These are phyloP conservation scores for Verticillium zaregamsianum DNA, from an alignment of 2,329 filamentous ascomycete genomes.

Conservation along the genomic window DNA sequence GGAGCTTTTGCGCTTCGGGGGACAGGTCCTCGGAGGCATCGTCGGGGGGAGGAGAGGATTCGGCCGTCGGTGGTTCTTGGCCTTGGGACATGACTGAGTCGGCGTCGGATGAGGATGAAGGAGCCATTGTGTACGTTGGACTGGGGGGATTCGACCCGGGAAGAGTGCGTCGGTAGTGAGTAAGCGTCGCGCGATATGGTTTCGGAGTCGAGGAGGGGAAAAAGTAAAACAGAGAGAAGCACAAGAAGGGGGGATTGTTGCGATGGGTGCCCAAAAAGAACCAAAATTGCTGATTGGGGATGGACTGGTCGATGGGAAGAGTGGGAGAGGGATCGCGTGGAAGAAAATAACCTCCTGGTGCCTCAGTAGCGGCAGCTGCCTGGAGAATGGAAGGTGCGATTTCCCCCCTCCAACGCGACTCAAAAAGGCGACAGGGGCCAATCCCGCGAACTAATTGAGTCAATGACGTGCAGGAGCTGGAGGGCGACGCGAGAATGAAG, in stretches of 20 bases:
- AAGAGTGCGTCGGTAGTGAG: background rate
- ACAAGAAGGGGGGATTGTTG: too few relatives aligned
- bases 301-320: background rate
- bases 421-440: background rate
- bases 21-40: conserved; percentile 14
- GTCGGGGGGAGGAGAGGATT: conserved; percentile 31
- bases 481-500: conserved; percentile 26
- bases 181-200: background rate
- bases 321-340: background rate
- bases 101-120: conserved; percentile 23
- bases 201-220: background rate
- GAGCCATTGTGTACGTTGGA: conserved; percentile 18
- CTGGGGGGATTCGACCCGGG: background rate
- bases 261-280: background rate
- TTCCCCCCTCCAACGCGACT: background rate
- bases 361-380: background rate
- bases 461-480: conserved; percentile 14
- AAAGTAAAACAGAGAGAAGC: too few relatives aligned
- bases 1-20: conserved; percentile 20
- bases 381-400: background rate
- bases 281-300: background rate
- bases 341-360: background rate
- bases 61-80: conserved; percentile 26
- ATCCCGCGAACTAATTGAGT: conserved; percentile 7
- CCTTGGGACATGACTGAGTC: conserved; percentile 22